Conservation (phyloP, 495 filamentous ascomycete species). For the Trichoderma virens region DNA sequence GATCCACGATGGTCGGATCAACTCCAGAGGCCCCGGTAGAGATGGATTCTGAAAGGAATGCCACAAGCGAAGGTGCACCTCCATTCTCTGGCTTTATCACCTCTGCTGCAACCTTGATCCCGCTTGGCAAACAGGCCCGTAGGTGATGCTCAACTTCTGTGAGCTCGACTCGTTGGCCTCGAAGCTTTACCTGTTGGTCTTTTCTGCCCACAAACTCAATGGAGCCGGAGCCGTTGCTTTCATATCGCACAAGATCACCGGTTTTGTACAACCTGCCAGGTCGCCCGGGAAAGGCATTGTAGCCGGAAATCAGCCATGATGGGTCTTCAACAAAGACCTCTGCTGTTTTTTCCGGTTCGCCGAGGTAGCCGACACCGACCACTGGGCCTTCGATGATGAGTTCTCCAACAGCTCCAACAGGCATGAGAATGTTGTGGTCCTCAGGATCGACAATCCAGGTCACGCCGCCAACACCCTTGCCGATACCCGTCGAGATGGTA, state of each 20-base stretch:
- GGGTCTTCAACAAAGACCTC: conserved; percentile 43
- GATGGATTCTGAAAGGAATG: conserved; percentile 27
- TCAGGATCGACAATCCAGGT: conserved; percentile 51
- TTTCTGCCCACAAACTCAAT: conserved; percentile 55
- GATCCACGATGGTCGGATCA: conserved; percentile 17
- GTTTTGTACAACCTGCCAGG: conserved; percentile 58
- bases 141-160: conserved; percentile 58
- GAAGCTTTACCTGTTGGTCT: conserved; percentile 59
- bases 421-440: conserved; percentile 45
- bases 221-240: conserved; percentile 41
- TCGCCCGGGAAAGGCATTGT: conserved; percentile 29
- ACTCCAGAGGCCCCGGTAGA: conserved; percentile 17
- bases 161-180: conserved; percentile 58
- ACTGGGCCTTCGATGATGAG: conserved; percentile 54
- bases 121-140: conserved; percentile 25
- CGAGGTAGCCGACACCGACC: conserved; percentile 44
- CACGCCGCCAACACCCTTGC: conserved; percentile 33
- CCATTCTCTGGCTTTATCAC: conserved; percentile 32
- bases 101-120: conserved; percentile 31
- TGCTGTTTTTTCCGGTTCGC: conserved; percentile 34
- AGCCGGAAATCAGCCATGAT: conserved; percentile 38
- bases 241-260: conserved; percentile 55
- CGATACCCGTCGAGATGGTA: conserved; percentile 26
- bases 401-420: conserved; percentile 54
- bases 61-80: conserved; percentile 32